Evolutionary conservation across 2,329 filamentous ascomycete species (phyloP).

Genomic region (Epicoccum sorghinum): DNA sequence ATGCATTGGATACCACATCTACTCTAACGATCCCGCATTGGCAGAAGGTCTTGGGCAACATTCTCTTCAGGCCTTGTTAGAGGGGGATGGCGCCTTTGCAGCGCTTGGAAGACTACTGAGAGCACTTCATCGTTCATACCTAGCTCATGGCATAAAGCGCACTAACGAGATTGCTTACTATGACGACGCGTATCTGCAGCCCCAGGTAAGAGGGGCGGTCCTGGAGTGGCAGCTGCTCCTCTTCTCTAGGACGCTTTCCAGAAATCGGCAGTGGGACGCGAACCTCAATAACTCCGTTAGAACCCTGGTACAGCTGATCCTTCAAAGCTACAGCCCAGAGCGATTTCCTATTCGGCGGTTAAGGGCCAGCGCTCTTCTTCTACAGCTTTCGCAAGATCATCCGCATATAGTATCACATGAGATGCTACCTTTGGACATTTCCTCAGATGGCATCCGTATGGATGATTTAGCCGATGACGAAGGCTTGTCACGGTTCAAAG

Average conservation of each 20-base stretch:
- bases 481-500: constrained; percentile 39
- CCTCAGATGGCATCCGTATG: background rate
- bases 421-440: constrained; percentile 1
- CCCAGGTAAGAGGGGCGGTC: constrained; percentile 43
- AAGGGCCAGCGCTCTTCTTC: constrained; percentile 32
- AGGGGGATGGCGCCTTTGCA: constrained; percentile 56
- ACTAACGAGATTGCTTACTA: constrained; percentile 55
- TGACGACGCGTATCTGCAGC: constrained; percentile 40
- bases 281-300: constrained; percentile 33
- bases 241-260: constrained; percentile 36
- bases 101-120: constrained; percentile 65
- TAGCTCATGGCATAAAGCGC: constrained; percentile 53
- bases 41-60: constrained; percentile 56
- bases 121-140: constrained; percentile 62
- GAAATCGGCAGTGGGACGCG: constrained; percentile 38
- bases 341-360: constrained; percentile 42
- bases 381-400: constrained; percentile 59
- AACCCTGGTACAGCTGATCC: constrained; percentile 27
- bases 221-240: constrained; percentile 53
- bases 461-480: constrained; percentile 34
- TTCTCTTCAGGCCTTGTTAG: constrained; percentile 62
- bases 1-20: constrained; percentile 67
- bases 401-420: constrained; percentile 60
- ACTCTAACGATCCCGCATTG: constrained; percentile 62
- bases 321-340: constrained; percentile 35